Percentiles rank a stretch among this genome's conserved stretches.
Conservation (phyloP, 2,329 filamentous ascomycete genomes). For the Herpotrichia juniperi region DNA sequence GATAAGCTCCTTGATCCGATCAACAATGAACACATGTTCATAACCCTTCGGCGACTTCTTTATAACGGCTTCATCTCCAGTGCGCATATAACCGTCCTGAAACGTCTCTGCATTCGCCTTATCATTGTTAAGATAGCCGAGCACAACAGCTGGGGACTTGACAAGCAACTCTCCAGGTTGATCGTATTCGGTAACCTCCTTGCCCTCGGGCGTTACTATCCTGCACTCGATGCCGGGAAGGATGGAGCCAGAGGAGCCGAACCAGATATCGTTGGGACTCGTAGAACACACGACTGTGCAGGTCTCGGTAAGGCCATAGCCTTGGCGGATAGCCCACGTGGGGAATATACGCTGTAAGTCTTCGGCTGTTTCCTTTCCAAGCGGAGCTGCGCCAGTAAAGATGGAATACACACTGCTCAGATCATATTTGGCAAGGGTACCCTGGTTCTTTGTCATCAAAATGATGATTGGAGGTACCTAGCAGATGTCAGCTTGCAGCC, state of each 20-base stretch:
- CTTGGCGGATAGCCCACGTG: conserved; percentile 70
- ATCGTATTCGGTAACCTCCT: conserved; percentile 73
- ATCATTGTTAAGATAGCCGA: conserved; percentile 88
- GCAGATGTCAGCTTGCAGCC: conserved; percentile 13
- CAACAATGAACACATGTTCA: conserved; percentile 85
- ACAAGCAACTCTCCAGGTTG: conserved; percentile 81
- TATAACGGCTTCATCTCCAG: conserved; percentile 83
- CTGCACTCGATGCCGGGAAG: conserved; percentile 69
- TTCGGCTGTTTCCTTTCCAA: conserved; percentile 73
- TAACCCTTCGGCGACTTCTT: conserved; percentile 66
- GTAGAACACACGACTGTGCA: conserved; percentile 71
- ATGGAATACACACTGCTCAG: conserved; percentile 69
- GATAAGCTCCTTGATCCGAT: conserved; percentile 80
- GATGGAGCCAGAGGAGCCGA: conserved; percentile 75
- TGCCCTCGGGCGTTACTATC: conserved; percentile 70
- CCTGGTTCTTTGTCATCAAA: conserved; percentile 69
- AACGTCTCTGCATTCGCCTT: conserved; percentile 84
- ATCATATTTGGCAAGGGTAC: conserved; percentile 70
- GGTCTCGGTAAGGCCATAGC: conserved; percentile 82
- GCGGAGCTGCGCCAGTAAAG: conserved; percentile 79
- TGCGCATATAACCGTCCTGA: conserved; percentile 76
- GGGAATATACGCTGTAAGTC: conserved; percentile 69
- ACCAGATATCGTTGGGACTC: conserved; percentile 66
- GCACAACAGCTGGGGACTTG: conserved; percentile 74
- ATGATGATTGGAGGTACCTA: conserved; percentile 84